Evolutionary conservation across 2,329 filamentous ascomycete genomes (phyloP).

Genomic region (Sclerotiophoma versabilis): DNA sequence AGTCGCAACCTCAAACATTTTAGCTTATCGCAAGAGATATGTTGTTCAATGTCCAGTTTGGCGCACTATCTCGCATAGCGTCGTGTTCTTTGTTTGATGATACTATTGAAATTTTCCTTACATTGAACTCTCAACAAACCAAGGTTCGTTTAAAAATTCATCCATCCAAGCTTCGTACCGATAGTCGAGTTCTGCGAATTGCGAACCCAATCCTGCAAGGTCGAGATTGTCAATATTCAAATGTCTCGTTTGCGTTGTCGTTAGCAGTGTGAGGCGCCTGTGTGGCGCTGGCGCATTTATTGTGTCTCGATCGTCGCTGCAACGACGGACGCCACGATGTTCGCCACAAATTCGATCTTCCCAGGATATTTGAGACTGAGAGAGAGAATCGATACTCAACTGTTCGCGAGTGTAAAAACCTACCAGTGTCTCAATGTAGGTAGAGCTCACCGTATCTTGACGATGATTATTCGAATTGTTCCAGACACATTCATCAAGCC

Average conservation of each 20-base stretch:
- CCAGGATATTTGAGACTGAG: background rate
- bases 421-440: background rate
- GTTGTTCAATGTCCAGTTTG: background rate
- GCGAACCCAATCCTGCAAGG: background rate
- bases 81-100: too few species aligned
- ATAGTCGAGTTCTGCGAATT: conserved; percentile 2
- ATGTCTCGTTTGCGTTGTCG: background rate
- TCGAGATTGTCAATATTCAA: background rate
- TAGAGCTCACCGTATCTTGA: background rate
- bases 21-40: background rate
- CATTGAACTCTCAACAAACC: background rate
- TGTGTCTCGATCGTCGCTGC: background rate
- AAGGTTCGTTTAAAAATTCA: background rate
- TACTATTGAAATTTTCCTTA: too few species aligned
- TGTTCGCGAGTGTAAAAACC: background rate
- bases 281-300: background rate
- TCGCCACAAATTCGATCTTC: background rate
- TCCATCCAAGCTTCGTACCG: background rate
- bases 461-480: background rate
- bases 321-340: background rate
- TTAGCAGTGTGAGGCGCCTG: background rate
- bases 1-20: background rate
- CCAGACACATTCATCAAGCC: conserved; percentile 9
- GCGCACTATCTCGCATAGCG: background rate
- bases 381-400: background rate